Conservation (phyloP, 2,329 filamentous ascomycete species). For the Epichloe elymi region DNA sequence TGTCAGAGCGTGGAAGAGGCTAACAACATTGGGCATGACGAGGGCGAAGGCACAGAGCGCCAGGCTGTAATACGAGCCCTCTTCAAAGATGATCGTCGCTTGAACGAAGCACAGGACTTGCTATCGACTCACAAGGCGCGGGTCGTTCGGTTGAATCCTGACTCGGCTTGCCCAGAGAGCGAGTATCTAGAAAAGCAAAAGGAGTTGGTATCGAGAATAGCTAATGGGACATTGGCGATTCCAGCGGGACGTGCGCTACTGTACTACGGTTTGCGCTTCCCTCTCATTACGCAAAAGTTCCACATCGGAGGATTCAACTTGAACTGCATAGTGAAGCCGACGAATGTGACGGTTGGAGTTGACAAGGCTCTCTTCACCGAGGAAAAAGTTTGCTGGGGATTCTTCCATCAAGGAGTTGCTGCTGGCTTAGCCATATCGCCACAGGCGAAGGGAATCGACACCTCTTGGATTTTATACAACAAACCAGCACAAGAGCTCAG, state of each 20-base stretch:
- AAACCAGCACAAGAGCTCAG: slow-evolving; percentile 77
- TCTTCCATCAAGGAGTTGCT: slow-evolving; percentile 94
- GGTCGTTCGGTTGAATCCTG: slow-evolving; percentile 60
- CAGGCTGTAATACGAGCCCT: slow-evolving; percentile 73
- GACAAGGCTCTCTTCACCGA: slow-evolving; percentile 81
- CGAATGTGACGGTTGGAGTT: slow-evolving; percentile 84
- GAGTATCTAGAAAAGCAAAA: slow-evolving; percentile 88
- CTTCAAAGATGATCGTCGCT: slow-evolving; percentile 81
- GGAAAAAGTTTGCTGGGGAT: slow-evolving; percentile 96
- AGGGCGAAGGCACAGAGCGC: slow-evolving; percentile 71
- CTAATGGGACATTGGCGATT: slow-evolving; percentile 76
- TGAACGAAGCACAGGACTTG: slow-evolving; percentile 72
- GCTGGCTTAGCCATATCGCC: slow-evolving; percentile 83
- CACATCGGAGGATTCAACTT: slow-evolving; percentile 83
- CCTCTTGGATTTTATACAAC: slow-evolving; percentile 98
- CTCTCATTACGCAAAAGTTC: slow-evolving; percentile 84
- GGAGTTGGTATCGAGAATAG: slow-evolving; percentile 73
- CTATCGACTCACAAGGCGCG: slow-evolving; percentile 77
- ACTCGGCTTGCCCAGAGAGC: slow-evolving; percentile 70
- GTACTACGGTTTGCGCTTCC: slow-evolving; percentile 76
- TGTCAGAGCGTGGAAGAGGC: slow-evolving; percentile 53
- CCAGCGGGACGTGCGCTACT: slow-evolving; percentile 78
- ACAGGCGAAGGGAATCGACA: slow-evolving; percentile 85
- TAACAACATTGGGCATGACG: slow-evolving; percentile 51
- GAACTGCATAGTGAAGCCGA: slow-evolving; percentile 81